Conservation (phyloP, 2,329 filamentous ascomycete genomes). For the Fusarium siculi region DNA sequence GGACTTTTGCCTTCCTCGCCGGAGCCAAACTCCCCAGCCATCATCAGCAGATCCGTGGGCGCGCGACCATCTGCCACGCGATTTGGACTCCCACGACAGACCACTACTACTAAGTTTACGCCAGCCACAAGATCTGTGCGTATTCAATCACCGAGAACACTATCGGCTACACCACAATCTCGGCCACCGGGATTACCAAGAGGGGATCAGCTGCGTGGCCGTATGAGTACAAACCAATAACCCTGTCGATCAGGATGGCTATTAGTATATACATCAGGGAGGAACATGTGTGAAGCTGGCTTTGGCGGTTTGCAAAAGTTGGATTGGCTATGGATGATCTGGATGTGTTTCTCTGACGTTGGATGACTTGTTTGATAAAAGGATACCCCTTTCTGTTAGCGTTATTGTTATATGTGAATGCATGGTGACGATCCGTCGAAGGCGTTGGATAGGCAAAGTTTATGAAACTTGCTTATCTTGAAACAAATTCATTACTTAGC, state of each 20-base stretch:
- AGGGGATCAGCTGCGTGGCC: slow-evolving; percentile 9
- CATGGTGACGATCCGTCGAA: slow-evolving; percentile 27
- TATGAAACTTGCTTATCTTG: neutral
- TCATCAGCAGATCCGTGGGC: slow-evolving; percentile 36
- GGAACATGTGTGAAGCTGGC: neutral
- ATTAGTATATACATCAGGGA: slow-evolving; percentile 10
- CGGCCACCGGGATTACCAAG: slow-evolving; percentile 6
- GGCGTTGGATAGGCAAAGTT: slow-evolving; percentile 36
- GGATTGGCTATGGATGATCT: slow-evolving; percentile 14
- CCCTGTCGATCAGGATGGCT: neutral
- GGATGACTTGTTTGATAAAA: slow-evolving; percentile 36
- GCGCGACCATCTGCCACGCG: slow-evolving; percentile 25
- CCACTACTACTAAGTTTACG: neutral
- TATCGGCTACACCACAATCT: slow-evolving; percentile 25
- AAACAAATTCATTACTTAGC: neutral
- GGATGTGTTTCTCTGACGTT: slow-evolving; percentile 30
- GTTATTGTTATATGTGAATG: slow-evolving; percentile 18
- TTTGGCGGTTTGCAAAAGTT: neutral
- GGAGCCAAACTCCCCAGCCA: slow-evolving; percentile 3
- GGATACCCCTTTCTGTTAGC: slow-evolving; percentile 42
- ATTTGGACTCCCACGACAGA: slow-evolving; percentile 21
- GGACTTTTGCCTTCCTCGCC: slow-evolving; percentile 20
- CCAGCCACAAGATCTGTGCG: slow-evolving; percentile 40
- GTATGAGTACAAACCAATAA: slow-evolving; percentile 20
- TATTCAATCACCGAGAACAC: slow-evolving; percentile 38